Conservation (phyloP, 1,139 yeast genomes). For the Candida buenavistaensis region DNA sequence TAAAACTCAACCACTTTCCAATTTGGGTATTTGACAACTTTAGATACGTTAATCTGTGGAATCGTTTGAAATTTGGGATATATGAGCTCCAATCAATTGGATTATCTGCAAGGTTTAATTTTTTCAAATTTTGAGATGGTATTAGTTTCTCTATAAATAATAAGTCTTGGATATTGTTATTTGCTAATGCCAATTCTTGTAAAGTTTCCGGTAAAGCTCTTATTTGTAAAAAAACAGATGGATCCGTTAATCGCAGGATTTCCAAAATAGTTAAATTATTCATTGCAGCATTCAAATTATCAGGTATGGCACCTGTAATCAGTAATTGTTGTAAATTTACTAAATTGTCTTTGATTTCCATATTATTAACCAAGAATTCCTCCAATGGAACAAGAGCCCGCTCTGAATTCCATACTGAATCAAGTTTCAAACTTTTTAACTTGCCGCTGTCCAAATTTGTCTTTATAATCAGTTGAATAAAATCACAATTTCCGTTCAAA, state of each 20-base stretch:
- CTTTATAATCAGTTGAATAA: slow-evolving; percentile 14
- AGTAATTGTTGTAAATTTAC: slow-evolving; percentile 4
- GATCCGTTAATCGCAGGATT: slow-evolving; percentile 3
- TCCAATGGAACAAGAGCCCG: too few species aligned
- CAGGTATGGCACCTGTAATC: not conserved
- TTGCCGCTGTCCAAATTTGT: slow-evolving; percentile 6
- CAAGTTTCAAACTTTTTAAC: slow-evolving; percentile 7
- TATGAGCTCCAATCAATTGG: slow-evolving; percentile 23
- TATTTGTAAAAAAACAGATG: slow-evolving; percentile 3
- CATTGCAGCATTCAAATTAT: slow-evolving; percentile 6
- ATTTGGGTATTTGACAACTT: slow-evolving; percentile 22
- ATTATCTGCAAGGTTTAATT: slow-evolving; percentile 22
- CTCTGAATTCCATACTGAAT: slow-evolving; percentile 6
- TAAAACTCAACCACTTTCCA: slow-evolving; percentile 14
- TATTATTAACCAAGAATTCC: too few species aligned
- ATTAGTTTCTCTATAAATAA: slow-evolving; percentile 6
- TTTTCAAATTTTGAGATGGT: slow-evolving; percentile 11
- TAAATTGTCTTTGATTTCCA: too few species aligned
- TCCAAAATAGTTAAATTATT: slow-evolving; percentile 8
- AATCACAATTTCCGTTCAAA: slow-evolving; percentile 12
- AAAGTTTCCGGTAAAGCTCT: slow-evolving; percentile 13
- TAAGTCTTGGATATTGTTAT: slow-evolving; percentile 17
- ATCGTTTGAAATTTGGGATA: slow-evolving; percentile 11
- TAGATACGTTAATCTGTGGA: slow-evolving; percentile 16
- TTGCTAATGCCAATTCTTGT: slow-evolving; percentile 16